phyloP scores from a whole-genome alignment of 2,329 filamentous ascomycete species.

The Immersiporthe knoxdaviesiana region DNA sequence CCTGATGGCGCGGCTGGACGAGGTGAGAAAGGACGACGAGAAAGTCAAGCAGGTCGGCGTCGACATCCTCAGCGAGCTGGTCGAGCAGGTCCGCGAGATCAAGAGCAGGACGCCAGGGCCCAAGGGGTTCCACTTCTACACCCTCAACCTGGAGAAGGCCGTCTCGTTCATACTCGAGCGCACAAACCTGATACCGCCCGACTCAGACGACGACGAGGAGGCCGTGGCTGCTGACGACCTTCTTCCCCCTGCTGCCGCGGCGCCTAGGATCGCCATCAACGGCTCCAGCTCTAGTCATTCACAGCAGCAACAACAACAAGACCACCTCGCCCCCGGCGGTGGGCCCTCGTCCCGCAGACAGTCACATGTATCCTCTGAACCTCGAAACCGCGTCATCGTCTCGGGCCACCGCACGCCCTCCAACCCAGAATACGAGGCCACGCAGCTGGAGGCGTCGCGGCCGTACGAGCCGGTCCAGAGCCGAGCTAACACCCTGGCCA shows the following conservation, averaged over 20 bases:
- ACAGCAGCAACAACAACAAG: too few species aligned
- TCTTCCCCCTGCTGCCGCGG: conserved; percentile 43
- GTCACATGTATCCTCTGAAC: conserved; percentile 81
- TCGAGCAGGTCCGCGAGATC: conserved; percentile 73
- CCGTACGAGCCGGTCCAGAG: conserved; percentile 74
- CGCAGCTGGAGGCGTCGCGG: conserved; percentile 76
- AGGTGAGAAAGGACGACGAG: conserved; percentile 78
- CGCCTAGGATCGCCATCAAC: conserved; percentile 57
- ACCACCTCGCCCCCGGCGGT: conserved; percentile 14
- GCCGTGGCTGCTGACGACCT: conserved; percentile 50
- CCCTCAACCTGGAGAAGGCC: conserved; percentile 92
- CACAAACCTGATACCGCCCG: conserved; percentile 75
- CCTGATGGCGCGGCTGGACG: conserved; percentile 71
- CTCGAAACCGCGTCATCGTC: conserved; percentile 86
- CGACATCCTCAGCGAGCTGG: conserved; percentile 81
- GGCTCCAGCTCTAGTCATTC: conserved; percentile 45
- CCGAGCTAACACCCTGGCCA: conserved; percentile 83
- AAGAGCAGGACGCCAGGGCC: conserved; percentile 61
- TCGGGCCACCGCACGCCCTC: conserved; percentile 60
- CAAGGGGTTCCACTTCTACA: conserved; percentile 95
- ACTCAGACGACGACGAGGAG: conserved; percentile 51
- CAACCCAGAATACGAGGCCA: conserved; percentile 69
- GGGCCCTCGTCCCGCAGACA: conserved; percentile 57
- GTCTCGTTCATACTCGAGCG: conserved; percentile 91
- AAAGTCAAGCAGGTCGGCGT: conserved; percentile 79